Base-by-base conservation (phyloP, 2,329 filamentous ascomycete genomes). In the Penicillium sp. region DNA sequence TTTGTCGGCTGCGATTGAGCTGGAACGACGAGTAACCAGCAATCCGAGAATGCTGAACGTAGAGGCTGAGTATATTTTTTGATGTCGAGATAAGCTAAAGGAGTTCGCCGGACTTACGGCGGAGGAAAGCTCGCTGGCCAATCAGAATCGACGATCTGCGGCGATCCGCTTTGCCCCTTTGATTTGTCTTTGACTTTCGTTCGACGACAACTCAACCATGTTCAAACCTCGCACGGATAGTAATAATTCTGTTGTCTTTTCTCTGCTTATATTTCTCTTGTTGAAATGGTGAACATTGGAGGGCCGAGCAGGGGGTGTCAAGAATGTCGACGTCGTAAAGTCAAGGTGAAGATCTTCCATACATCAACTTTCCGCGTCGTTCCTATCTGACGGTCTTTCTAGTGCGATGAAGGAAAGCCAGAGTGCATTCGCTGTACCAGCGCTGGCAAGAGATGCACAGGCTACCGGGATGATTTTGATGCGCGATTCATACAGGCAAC, bases 341-440 rank as follows among this genome's bases (percentile, higher is more conserved):
- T 55, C 52, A 55, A 55, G 46, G 45, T 43, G 40, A 30, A 20
- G 7, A 18, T 5, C 8, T 16, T 7, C 11, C 9, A 46, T 18
- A 6, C 20, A 6, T 7, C 9, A 20, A 20, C 5, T 21, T 8
- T 20, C 3, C 7, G 18, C 38, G 3, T 9, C 38, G n/a, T n/a
- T 6, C 35, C 5, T 2, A 28, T 33, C n/a, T 43, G 16, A 38
- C 42, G 20, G 26, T 6, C 16, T 18, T 21, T 28, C 16, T 12
- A 55, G 52, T 55, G 52, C 8, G 52, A 55, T 18, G 45, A 55
- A 43, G 33, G 21, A n/a, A 55, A 48, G 23, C 52, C 52, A 28
- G 23, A 21, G 11, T 55, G 52, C 40, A 14, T 48, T 20, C 52
- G 52, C 21, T 55, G 52, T 16, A 18, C 16, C 26, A 20, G 20